Conservation (phyloP, 768 basidiomycete species). For the Lanmaoa rubissima region DNA sequence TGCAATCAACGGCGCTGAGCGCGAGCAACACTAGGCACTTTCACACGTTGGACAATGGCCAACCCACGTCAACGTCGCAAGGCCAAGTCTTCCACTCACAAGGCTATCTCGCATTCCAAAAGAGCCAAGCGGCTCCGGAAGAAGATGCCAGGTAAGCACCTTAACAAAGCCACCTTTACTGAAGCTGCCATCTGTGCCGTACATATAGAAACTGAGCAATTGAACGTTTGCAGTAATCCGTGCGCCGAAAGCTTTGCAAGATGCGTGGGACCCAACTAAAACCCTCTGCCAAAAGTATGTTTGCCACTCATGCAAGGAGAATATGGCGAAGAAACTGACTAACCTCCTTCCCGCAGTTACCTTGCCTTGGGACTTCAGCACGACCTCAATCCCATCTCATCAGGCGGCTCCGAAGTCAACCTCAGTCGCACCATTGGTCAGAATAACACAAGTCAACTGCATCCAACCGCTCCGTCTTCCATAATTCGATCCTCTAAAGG, state of each 20-base stretch:
- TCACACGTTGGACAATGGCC: slow-evolving; percentile 56
- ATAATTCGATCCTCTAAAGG: not conserved
- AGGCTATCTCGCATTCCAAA: slow-evolving; percentile 67
- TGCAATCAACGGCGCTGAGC: not conserved
- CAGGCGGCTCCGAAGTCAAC: slow-evolving; percentile 64
- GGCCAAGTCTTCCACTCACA: slow-evolving; percentile 72
- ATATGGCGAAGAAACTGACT: not conserved
- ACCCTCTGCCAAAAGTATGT: slow-evolving; percentile 92
- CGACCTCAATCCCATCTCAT: slow-evolving; percentile 61
- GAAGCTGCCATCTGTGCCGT: not conserved
- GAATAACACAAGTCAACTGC: not conserved
- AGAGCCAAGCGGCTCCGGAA: slow-evolving; percentile 73
- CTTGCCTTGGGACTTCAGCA: slow-evolving; percentile 70
- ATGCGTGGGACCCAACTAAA: slow-evolving; percentile 84
- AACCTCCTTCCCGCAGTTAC: slow-evolving; percentile 50
- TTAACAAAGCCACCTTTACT: not conserved
- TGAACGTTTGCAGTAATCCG: slow-evolving; percentile 55
- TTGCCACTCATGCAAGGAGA: not conserved
- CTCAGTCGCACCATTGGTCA: not conserved
- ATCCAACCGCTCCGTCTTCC: not conserved
- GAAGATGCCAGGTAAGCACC: slow-evolving; percentile 67
- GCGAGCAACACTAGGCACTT: not conserved
- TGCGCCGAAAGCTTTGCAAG: slow-evolving; percentile 77
- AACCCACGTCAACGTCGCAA: slow-evolving; percentile 94
- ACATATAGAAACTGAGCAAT: slow-evolving; percentile 4